Evolutionary conservation across 345 rosid genomes (phyloP).

Genomic region (Dipteronia dyeriana): DNA sequence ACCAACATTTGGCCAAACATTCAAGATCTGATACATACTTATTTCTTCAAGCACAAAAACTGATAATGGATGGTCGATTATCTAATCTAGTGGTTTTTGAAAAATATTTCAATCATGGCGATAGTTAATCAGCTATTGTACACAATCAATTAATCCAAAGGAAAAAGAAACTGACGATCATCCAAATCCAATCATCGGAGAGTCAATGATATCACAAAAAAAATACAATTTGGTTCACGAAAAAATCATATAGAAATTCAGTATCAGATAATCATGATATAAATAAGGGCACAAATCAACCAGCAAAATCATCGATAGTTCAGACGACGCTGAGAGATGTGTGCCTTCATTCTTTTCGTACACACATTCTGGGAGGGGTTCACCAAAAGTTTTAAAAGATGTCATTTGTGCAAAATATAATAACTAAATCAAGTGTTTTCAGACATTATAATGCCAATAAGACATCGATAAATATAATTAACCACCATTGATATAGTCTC

Average conservation of each 20-base stretch:
- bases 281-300: neutral
- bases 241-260: neutral
- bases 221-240: neutral
- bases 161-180: neutral
- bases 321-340: neutral
- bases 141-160: neutral
- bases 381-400: neutral
- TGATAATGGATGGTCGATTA: neutral
- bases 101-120: neutral
- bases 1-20: neutral
- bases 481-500: neutral
- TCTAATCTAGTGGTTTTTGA: neutral
- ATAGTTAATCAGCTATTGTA: neutral
- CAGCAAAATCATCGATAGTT: neutral
- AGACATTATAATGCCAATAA: neutral
- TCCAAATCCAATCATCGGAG: slow-evolving; percentile 3
- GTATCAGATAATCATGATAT: neutral
- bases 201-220: neutral
- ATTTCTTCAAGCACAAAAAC: neutral
- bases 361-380: neutral
- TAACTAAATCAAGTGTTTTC: neutral
- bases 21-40: neutral
- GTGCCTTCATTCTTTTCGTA: neutral
- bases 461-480: neutral
- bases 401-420: neutral